Evolutionary conservation across 1,284 basidiomycete species (phyloP).

Genomic region (Xerocomus nothofagi): DNA sequence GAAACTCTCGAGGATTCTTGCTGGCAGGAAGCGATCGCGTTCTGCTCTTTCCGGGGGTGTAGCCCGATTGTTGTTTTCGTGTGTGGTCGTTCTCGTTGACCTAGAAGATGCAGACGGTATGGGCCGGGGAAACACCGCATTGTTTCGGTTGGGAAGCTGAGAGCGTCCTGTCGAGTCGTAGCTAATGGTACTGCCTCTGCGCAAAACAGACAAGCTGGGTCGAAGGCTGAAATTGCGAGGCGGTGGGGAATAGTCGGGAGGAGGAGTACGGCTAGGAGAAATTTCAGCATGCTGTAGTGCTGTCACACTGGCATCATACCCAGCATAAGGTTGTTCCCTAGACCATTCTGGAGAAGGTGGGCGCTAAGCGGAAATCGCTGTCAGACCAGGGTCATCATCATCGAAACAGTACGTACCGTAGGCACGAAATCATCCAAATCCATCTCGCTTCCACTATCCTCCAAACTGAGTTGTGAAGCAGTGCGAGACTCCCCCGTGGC

Average conservation of each 20-base stretch:
- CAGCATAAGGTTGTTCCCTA: conserved; percentile 26
- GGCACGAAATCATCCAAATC: conserved; percentile 26
- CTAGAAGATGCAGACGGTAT: conserved; percentile 10
- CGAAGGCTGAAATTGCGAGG: conserved; percentile 20
- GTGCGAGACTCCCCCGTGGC: conserved; percentile 11
- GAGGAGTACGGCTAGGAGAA: conserved; percentile 24
- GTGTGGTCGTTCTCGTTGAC: conserved; percentile 9
- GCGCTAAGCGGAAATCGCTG: conserved; percentile 12
- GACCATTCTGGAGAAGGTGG: conserved; percentile 29
- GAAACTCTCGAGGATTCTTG: conserved; percentile 25
- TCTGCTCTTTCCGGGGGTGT: conserved; percentile 22
- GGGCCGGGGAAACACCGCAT: conserved; percentile 9
- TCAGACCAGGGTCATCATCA: conserved; percentile 7
- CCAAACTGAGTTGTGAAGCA: conserved; percentile 17
- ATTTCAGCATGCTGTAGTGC: conserved; percentile 5
- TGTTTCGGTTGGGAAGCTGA: conserved; percentile 17
- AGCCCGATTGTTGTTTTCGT: conserved; percentile 19
- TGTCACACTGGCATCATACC: conserved; percentile 11
- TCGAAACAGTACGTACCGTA: conserved; percentile 12
- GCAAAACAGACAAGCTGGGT: conserved; percentile 19
- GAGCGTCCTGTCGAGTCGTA: conserved; percentile 13
- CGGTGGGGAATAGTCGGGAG: conserved; percentile 29
- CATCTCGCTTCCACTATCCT: conserved; percentile 35
- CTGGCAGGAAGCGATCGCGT: conserved; percentile 28
- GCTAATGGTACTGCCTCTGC: conserved; percentile 7